These are phyloP conservation scores for Elsinoe ampelina DNA, from an alignment of 2,329 filamentous ascomycete genomes.

Conservation along the genomic window DNA sequence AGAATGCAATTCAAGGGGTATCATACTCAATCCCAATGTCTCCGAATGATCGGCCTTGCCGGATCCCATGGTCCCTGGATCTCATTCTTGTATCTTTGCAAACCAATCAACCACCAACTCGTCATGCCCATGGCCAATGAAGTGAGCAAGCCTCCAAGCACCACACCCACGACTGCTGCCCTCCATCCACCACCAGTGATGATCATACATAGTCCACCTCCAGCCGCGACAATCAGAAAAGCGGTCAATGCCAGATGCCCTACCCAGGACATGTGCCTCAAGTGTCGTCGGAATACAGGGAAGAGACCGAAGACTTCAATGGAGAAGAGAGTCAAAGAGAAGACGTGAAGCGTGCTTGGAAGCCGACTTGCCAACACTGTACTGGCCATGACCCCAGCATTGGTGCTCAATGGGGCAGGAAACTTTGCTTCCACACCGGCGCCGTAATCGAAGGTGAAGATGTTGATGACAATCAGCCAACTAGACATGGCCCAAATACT, in stretches of 20 bases:
- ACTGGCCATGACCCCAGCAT: constrained; percentile 91
- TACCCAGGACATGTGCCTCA: constrained; percentile 69
- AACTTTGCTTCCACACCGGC: constrained; percentile 55
- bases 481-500: constrained; percentile 96
- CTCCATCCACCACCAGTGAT: constrained; percentile 46
- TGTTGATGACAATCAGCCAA: constrained; percentile 87
- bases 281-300: constrained; percentile 88
- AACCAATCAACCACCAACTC: constrained; percentile 93
- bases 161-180: constrained; percentile 58
- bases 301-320: constrained; percentile 97
- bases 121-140: constrained; percentile 80
- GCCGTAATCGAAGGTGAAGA: constrained; percentile 96
- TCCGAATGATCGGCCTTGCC: constrained; percentile 75
- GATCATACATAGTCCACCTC: constrained; percentile 62
- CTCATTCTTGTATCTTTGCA: constrained; percentile 99
- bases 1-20: neutral
- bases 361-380: constrained; percentile 87
- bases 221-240: constrained; percentile 67
- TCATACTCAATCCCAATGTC: constrained; percentile 42
- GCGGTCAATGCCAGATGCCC: constrained; percentile 72
- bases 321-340: constrained; percentile 86
- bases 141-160: constrained; percentile 65
- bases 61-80: constrained; percentile 98
- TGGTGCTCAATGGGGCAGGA: constrained; percentile 74
- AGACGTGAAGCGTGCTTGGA: constrained; percentile 85